Evolutionary conservation across 2,329 filamentous ascomycete species (phyloP).

Genomic region (Bipolaris zeicola): DNA sequence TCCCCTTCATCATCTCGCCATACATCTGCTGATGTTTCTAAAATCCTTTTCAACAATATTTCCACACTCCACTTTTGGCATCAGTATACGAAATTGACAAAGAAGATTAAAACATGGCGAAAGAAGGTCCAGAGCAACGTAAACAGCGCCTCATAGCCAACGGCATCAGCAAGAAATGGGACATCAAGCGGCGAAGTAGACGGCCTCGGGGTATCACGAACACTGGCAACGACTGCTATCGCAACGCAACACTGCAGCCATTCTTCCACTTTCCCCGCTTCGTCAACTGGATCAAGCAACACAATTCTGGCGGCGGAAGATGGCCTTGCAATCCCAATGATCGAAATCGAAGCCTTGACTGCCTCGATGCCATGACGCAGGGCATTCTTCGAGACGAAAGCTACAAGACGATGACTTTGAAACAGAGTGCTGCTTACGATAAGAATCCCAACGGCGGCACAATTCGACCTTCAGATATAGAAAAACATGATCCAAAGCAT

Average conservation of each 20-base stretch:
- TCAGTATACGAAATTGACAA: too few species aligned
- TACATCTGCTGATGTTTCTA: too few species aligned
- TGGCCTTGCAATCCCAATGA: slow-evolving; percentile 7
- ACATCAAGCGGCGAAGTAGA: background rate
- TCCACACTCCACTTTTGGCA: too few species aligned
- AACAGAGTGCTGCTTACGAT: background rate
- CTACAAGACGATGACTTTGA: background rate
- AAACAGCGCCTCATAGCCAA: too few species aligned
- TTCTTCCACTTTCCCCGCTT: slow-evolving; percentile 13
- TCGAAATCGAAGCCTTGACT: background rate
- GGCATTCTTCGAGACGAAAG: background rate
- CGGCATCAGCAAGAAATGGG: background rate
- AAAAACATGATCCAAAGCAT: background rate
- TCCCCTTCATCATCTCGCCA: too few species aligned
- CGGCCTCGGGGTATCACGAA: slow-evolving; percentile 6
- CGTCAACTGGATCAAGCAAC: slow-evolving; percentile 12
- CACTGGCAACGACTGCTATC: slow-evolving; percentile 3
- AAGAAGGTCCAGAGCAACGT: too few species aligned
- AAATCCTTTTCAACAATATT: too few species aligned
- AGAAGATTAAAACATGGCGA: too few species aligned
- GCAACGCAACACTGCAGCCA: slow-evolving; percentile 9
- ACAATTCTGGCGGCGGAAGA: background rate
- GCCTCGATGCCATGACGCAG: background rate
- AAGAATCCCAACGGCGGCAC: background rate
- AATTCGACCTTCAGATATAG: background rate